These are phyloP conservation scores for Linanthus parryae DNA, from an alignment of 148 eudicot genomes.

Conservation along the genomic window DNA sequence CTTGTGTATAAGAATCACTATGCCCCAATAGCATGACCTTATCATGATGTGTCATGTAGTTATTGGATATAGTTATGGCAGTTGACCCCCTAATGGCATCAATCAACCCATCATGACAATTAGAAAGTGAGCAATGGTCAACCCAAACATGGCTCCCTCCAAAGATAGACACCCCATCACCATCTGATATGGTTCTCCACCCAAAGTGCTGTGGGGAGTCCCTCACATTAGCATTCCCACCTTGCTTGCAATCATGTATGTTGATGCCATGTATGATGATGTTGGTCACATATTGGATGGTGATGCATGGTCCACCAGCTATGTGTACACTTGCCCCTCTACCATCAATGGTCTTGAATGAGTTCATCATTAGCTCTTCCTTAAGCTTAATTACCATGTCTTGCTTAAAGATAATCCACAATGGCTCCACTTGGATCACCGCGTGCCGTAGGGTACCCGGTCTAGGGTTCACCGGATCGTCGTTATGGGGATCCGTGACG, in stretches of 20 bases:
- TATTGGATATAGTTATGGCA: conserved; percentile 22
- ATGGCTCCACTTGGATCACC: conserved; percentile 21
- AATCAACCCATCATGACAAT: conserved; percentile 22
- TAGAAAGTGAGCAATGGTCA: conserved; percentile 25
- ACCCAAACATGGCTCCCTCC: conserved; percentile 17
- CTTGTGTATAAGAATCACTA: conserved; percentile 17
- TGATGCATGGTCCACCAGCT: conserved; percentile 30
- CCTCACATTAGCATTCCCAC: conserved; percentile 15
- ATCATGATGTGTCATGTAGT: conserved; percentile 23
- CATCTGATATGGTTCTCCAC: conserved; percentile 19
- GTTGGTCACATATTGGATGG: conserved; percentile 23
- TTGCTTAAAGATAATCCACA: conserved; percentile 31
- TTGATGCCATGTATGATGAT: conserved; percentile 31
- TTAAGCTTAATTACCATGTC: conserved; percentile 32
- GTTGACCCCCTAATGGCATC: conserved; percentile 26
- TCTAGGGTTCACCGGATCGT: conserved; percentile 22
- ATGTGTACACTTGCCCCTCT: conserved; percentile 32
- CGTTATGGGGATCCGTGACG: conserved; percentile 19
- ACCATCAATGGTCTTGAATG: conserved; percentile 33
- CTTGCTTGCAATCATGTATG: conserved; percentile 30
- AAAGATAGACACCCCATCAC: conserved; percentile 23
- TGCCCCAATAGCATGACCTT: conserved; percentile 32
- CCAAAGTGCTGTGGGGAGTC: conserved; percentile 21
- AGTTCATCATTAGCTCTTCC: conserved; percentile 27
- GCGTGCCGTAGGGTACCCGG: conserved; percentile 24